Percentiles rank a stretch among this genome's conserved stretches.
phyloP scores from a whole-genome alignment of 164 flowering plant species.

The Liriodendron chinense region DNA sequence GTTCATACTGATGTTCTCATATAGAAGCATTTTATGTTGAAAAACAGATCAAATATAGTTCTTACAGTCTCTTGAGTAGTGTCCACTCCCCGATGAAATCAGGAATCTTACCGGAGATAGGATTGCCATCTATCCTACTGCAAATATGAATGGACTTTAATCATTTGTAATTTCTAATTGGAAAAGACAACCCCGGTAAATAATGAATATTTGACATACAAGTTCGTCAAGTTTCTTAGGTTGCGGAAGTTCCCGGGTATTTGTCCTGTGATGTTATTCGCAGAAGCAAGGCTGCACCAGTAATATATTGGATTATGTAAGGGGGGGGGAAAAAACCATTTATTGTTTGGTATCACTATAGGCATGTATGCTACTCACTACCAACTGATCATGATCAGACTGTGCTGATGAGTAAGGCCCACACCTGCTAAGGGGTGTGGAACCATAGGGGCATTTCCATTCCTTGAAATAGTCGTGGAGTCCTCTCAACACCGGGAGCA shows the following conservation, averaged over 20 bases:
- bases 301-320: too few relatives aligned
- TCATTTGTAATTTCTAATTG: background rate
- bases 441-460: too few relatives aligned
- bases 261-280: constrained; percentile 48
- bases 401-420: too few relatives aligned
- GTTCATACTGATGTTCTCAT: background rate
- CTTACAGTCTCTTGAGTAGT: constrained; percentile 47
- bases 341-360: too few relatives aligned
- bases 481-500: too few relatives aligned
- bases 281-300: constrained; percentile 27
- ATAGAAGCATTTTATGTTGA: background rate
- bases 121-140: constrained; percentile 73
- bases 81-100: constrained; percentile 74
- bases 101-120: constrained; percentile 66
- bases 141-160: constrained; percentile 12
- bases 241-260: constrained; percentile 43
- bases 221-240: constrained; percentile 38
- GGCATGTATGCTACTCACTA: too few relatives aligned
- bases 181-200: background rate
- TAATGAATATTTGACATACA: constrained; percentile 35
- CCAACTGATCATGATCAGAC: too few relatives aligned
- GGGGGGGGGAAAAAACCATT: too few relatives aligned
- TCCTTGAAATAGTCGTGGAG: too few relatives aligned
- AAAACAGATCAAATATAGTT: background rate
- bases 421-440: too few relatives aligned